These are phyloP conservation scores for Sarocladiaceae sp. DNA, from an alignment of 2,329 filamentous ascomycete genomes.

Conservation along the genomic window DNA sequence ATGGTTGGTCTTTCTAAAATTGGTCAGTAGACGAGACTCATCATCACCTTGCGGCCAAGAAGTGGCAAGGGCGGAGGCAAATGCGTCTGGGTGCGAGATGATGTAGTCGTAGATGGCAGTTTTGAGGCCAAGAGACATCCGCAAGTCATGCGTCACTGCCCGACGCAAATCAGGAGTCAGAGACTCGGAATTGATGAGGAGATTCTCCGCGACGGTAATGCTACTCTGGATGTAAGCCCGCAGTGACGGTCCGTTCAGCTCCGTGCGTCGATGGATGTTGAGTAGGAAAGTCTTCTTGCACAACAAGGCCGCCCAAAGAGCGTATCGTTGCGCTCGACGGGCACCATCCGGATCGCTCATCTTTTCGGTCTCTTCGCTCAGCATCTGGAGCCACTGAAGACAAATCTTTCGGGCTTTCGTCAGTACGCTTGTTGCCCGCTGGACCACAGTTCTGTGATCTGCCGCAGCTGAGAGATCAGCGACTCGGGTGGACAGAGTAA, in stretches of 20 bases:
- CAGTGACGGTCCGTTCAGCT: conserved; percentile 7
- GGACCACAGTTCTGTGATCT: neutral
- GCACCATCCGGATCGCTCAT: conserved; percentile 30
- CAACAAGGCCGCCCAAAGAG: conserved; percentile 49
- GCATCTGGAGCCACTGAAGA: conserved; percentile 39
- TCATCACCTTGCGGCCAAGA: neutral
- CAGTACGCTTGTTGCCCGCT: conserved; percentile 28
- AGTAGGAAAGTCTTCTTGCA: conserved; percentile 35
- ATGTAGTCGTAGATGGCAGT: neutral
- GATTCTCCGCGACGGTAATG: conserved; percentile 21
- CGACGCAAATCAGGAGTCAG: conserved; percentile 10
- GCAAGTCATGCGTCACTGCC: conserved; percentile 12
- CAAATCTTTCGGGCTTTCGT: conserved; percentile 34
- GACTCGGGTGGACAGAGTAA: conserved; percentile 26
- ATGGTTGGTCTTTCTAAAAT: neutral
- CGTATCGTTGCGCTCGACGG: conserved; percentile 29
- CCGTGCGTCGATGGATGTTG: neutral
- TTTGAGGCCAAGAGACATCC: conserved; percentile 46
- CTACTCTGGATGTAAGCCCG: conserved; percentile 17
- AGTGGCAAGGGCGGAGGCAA: neutral
- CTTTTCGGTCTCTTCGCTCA: conserved; percentile 38
- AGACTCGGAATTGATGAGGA: conserved; percentile 13
- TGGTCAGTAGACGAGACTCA: neutral
- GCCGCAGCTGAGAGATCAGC: neutral
- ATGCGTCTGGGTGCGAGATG: neutral